Evolutionary conservation across 2,329 filamentous ascomycete genomes (phyloP).

Genomic region (Escovopsis sp.): DNA sequence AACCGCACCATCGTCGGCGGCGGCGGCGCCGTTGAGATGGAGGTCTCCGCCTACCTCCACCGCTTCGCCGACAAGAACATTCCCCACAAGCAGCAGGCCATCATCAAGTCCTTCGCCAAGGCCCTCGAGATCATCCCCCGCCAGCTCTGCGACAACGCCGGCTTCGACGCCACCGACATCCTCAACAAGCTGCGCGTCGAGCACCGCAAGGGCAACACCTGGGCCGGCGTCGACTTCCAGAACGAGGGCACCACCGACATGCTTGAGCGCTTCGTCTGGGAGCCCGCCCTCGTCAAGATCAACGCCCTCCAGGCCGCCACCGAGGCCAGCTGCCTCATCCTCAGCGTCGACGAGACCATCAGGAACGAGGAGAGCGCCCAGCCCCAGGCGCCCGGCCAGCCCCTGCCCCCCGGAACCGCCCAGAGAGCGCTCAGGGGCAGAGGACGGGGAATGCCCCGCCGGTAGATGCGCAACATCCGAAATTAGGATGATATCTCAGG

Average conservation of each 20-base stretch:
- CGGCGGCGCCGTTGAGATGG: conserved; percentile 92
- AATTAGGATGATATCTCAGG: background rate
- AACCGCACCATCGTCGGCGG: conserved; percentile 91
- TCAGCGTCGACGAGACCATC: conserved; percentile 96
- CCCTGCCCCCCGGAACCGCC: conserved; percentile 65
- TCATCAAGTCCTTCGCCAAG: conserved; percentile 97
- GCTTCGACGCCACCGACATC: conserved; percentile 96
- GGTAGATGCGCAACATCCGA: conserved; percentile 29
- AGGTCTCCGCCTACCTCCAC: conserved; percentile 86
- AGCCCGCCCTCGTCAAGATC: conserved; percentile 88
- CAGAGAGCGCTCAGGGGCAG: conserved; percentile 75
- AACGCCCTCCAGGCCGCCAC: conserved; percentile 95
- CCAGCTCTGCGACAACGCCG: conserved; percentile 95
- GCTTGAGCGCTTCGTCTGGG: conserved; percentile 93
- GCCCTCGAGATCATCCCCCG: conserved; percentile 92
- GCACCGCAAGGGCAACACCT: conserved; percentile 82
- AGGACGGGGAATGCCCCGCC: conserved; percentile 78
- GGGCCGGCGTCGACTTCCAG: conserved; percentile 92
- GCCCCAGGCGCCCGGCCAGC: conserved; percentile 65
- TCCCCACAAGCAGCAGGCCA: conserved; percentile 85
- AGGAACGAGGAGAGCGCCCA: conserved; percentile 87
- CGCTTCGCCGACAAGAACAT: conserved; percentile 85
- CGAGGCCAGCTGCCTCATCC: conserved; percentile 86
- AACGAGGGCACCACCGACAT: conserved; percentile 89
- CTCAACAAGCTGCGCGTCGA: conserved; percentile 92